Conservation (phyloP, 1,139 yeast genomes). For the Lodderomyces oxycetoniae region DNA sequence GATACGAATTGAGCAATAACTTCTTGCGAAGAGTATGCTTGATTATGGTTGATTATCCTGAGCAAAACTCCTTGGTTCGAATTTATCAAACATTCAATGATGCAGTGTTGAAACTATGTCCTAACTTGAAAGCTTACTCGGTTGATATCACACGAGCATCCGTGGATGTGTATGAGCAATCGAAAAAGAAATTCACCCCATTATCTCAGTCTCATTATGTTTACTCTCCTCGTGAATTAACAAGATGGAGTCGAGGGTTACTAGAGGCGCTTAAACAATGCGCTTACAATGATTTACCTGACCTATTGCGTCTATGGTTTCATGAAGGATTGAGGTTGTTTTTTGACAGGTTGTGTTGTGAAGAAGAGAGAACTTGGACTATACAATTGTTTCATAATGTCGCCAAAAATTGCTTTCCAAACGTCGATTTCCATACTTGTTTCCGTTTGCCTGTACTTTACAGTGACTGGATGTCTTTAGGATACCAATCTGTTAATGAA, state of each 20-base stretch:
- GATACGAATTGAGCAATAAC: conserved; percentile 55
- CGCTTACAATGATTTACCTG: conserved; percentile 32
- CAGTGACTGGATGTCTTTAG: conserved; percentile 70
- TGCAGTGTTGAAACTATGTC: conserved; percentile 60
- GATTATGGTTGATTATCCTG: conserved; percentile 79
- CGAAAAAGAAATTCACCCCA: conserved; percentile 23
- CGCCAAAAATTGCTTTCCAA: conserved; percentile 44
- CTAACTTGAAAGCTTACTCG: conserved; percentile 55
- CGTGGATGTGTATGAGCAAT: conserved; percentile 54
- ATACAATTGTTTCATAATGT: conserved; percentile 35
- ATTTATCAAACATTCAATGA: conserved; percentile 60
- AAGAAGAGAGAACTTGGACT: conserved; percentile 52
- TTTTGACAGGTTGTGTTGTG: conserved; percentile 59
- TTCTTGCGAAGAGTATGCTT: conserved; percentile 67
- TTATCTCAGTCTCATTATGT: conserved; percentile 50
- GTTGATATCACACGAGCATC: conserved; percentile 58
- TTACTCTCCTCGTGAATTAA: conserved; percentile 87
- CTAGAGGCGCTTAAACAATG: conserved; percentile 48
- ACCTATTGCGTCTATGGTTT: conserved; percentile 65
- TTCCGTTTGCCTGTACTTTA: conserved; percentile 52
- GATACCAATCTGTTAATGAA: conserved; percentile 54
- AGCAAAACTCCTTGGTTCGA: conserved; percentile 53
- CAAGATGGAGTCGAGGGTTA: conserved; percentile 84
- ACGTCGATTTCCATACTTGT: conserved; percentile 32
- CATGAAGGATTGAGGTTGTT: conserved; percentile 80